phyloP scores from a whole-genome alignment of 2,329 filamentous ascomycete genomes.

The Sclerotinia nivalis region DNA sequence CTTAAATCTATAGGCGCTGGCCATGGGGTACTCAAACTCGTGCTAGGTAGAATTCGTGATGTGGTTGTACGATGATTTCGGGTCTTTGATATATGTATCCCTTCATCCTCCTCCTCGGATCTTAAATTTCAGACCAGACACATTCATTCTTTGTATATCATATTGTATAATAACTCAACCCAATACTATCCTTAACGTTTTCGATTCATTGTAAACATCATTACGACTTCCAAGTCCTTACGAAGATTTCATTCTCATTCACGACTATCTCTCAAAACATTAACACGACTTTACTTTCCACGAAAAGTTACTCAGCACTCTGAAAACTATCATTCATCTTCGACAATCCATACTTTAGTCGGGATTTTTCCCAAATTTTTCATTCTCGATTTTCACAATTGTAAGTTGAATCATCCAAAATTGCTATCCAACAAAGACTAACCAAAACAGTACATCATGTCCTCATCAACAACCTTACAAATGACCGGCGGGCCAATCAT shows the following conservation, averaged over 20 bases:
- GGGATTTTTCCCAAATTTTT: neutral
- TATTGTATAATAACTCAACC: conserved; percentile 10
- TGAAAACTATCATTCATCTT: neutral
- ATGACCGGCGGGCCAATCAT: conserved; percentile 21
- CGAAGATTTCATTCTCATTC: neutral
- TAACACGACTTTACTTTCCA: neutral
- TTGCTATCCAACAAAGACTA: neutral
- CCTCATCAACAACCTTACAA: neutral
- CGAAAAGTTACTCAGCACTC: neutral
- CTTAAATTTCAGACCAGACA: neutral
- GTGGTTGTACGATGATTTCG: neutral
- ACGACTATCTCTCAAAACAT: neutral
- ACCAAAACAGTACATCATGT: conserved; percentile 1
- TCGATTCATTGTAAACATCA: neutral
- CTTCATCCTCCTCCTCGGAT: neutral
- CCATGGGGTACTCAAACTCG: conserved; percentile 3
- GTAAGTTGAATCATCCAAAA: neutral
- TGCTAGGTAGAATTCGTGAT: neutral
- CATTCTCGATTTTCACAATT: neutral
- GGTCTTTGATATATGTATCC: conserved; percentile 16
- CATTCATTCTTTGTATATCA: conserved; percentile 2
- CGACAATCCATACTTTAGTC: neutral
- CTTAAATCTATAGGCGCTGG: conserved; percentile 13
- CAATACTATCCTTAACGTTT: conserved; percentile 12
- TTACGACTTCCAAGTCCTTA: neutral